These are phyloP conservation scores for Pseudopyricularia cyperi DNA, from an alignment of 2,329 filamentous ascomycete species.

Conservation along the genomic window DNA sequence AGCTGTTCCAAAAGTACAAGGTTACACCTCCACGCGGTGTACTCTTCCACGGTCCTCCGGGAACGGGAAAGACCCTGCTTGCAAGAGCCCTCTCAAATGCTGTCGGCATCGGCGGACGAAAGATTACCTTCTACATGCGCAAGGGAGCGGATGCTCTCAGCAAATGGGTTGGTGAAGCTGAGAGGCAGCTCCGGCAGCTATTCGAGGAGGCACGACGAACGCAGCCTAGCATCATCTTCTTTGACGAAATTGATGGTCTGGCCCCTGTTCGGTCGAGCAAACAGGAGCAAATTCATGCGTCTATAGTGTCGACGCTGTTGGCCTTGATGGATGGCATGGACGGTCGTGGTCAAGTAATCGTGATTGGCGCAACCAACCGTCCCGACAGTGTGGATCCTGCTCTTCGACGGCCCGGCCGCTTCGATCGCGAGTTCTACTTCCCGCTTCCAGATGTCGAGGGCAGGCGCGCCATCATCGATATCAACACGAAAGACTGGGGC, in stretches of 20 bases:
- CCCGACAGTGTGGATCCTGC: constrained; percentile 95
- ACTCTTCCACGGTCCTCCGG: constrained; percentile 90
- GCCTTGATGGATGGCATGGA: constrained; percentile 98
- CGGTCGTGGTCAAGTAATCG: constrained; percentile 92
- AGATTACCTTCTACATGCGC: constrained; percentile 98
- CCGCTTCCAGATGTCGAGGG: constrained; percentile 73
- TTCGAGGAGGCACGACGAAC: constrained; percentile 94
- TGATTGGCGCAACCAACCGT: constrained; percentile 96
- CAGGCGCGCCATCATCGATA: constrained; percentile 78
- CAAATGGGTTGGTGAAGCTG: constrained; percentile 98
- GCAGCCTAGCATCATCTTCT: constrained; percentile 98
- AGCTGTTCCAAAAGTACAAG: constrained; percentile 82
- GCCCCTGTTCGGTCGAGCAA: constrained; percentile 95
- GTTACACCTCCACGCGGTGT: constrained; percentile 92
- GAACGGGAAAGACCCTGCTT: constrained; percentile 95
- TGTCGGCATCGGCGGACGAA: constrained; percentile 75
- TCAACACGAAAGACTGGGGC: constrained; percentile 91
- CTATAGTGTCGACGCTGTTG: constrained; percentile 88
- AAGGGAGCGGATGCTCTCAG: constrained; percentile 95
- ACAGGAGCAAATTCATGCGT: constrained; percentile 96
- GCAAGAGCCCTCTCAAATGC: constrained; percentile 86
- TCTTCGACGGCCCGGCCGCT: constrained; percentile 83
- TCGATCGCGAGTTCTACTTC: constrained; percentile 97
- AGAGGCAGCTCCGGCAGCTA: constrained; percentile 81
- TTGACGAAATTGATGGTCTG: constrained; percentile 95